Conservation (phyloP, 306 rosid genomes). For the Inga laurina region DNA sequence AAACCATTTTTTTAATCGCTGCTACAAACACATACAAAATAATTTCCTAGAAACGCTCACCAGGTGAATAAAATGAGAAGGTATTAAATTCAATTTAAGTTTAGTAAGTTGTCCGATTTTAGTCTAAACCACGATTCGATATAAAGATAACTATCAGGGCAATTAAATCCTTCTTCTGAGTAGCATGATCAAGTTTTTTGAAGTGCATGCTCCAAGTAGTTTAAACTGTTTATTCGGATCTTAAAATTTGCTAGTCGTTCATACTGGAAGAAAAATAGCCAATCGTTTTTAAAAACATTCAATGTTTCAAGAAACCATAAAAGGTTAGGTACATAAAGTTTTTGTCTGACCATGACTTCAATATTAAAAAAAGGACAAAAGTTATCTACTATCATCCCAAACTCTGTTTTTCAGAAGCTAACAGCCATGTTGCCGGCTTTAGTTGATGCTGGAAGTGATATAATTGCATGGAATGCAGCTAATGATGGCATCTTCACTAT, state of each 20-base stretch:
- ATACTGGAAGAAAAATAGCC: neutral
- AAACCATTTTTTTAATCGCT: too few species aligned
- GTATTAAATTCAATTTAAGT: neutral
- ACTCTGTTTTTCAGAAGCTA: too few species aligned
- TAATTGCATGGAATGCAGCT: too few species aligned
- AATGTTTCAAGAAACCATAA: neutral
- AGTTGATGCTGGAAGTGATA: too few species aligned
- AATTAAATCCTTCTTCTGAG: neutral
- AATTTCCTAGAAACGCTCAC: neutral
- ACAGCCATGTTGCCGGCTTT: too few species aligned
- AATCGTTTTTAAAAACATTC: neutral
- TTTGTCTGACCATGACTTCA: too few species aligned
- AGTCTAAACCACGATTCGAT: neutral
- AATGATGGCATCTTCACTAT: too few species aligned
- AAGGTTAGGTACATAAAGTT: neutral
- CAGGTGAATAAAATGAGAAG: constrained; percentile 11
- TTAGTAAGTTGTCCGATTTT: neutral
- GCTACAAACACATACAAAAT: neutral
- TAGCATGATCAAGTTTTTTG: neutral
- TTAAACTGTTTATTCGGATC: neutral
- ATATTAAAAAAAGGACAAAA: too few species aligned
- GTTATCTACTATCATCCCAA: too few species aligned
- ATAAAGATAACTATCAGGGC: neutral
- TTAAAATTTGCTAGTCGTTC: neutral
- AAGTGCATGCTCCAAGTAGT: neutral